These are phyloP conservation scores for Globisporangium rhizosaccharum DNA, from an alignment of 352 stramenopile species.

Conservation along the genomic window DNA sequence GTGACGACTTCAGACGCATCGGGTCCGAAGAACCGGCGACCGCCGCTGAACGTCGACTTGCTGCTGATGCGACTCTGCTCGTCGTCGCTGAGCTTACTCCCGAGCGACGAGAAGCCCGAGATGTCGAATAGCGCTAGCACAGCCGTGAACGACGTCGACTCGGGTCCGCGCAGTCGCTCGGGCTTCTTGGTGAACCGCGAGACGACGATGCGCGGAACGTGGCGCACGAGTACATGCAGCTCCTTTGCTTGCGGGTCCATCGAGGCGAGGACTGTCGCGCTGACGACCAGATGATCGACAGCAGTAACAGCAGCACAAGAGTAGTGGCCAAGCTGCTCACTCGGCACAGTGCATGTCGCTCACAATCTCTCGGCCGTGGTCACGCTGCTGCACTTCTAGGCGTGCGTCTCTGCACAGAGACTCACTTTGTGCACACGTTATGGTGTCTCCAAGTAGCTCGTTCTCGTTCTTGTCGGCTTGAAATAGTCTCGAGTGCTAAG, in stretches of 20 bases:
- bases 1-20: background rate
- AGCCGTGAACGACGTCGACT: conserved; percentile 41
- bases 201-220: conserved; percentile 73
- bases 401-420: too few species aligned
- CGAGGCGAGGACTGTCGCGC: too few species aligned
- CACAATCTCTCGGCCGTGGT: too few species aligned
- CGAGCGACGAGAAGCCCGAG: conserved; percentile 81
- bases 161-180: conserved; percentile 40
- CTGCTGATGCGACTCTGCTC: conserved; percentile 40
- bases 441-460: too few species aligned
- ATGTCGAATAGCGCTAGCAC: conserved; percentile 84
- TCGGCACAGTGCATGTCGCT: too few species aligned
- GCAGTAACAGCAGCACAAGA: too few species aligned
- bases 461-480: too few species aligned
- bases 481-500: too few species aligned
- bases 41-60: background rate
- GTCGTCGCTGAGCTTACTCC: conserved; percentile 61
- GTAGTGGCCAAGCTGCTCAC: too few species aligned
- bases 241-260: conserved; percentile 47
- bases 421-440: too few species aligned
- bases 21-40: background rate
- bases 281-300: too few species aligned
- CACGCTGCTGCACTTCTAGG: too few species aligned
- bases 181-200: conserved; percentile 47
- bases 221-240: conserved; percentile 52